phyloP scores from a whole-genome alignment of 495 filamentous ascomycete genomes.

The Hypoxylon lenormandii region DNA sequence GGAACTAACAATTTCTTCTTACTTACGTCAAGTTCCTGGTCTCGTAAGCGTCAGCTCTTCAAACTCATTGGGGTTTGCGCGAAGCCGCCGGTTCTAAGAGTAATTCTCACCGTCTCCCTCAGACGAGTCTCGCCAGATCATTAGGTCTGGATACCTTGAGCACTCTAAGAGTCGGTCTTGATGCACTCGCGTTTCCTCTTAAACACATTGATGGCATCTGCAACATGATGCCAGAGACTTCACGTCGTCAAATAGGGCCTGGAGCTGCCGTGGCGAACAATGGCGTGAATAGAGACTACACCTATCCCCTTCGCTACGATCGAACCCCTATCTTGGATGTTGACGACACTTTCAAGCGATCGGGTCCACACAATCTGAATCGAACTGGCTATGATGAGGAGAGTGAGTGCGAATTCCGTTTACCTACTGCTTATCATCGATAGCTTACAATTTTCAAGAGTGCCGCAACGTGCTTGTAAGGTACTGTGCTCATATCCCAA shows the following conservation, averaged over 20 bases:
- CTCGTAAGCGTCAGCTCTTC: neutral
- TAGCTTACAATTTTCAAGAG: slow-evolving; percentile 37
- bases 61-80: neutral
- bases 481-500: slow-evolving; percentile 51
- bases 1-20: neutral
- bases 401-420: slow-evolving; percentile 33
- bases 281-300: neutral
- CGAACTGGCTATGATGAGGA: slow-evolving; percentile 49
- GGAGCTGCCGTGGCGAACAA: neutral
- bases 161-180: neutral
- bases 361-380: slow-evolving; percentile 43
- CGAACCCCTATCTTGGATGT: neutral
- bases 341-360: slow-evolving; percentile 30
- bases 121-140: neutral
- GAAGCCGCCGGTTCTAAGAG: neutral
- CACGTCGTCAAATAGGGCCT: neutral
- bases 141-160: neutral
- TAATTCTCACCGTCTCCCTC: neutral
- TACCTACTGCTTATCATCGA: no score
- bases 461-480: slow-evolving; percentile 53
- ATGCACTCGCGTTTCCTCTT: neutral
- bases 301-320: slow-evolving; percentile 1
- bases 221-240: slow-evolving; percentile 8
- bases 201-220: neutral
- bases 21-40: neutral